Base-by-base conservation (phyloP, 306 rosid genomes). In the Vigna angularis region DNA sequence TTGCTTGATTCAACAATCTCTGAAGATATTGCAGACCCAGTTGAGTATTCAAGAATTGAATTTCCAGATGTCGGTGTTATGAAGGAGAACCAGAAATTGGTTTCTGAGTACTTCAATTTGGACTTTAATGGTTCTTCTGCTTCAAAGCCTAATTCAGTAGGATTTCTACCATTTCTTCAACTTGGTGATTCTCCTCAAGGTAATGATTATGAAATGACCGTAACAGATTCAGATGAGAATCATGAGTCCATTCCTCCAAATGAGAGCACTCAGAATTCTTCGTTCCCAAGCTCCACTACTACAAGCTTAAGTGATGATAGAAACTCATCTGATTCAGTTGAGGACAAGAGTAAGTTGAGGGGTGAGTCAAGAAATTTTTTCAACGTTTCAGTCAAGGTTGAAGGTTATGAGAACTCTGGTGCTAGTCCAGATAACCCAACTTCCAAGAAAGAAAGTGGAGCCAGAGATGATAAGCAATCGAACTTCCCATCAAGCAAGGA, bases 41-140 rank as follows among this genome's bases (percentile, higher is more conserved):
- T 84, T 66, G 97, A 94, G 88, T 92, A 87, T 80, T 86, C 95
- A 1, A 91, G 98, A 74, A 87, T 95, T 63, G 98, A 92, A 63
- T 95, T 95, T 83, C 97, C 97, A 7, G 97, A 95, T 57, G 79
- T 94, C 12, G 84, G 81, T 66, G 85, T 79, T 32, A 92, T 72
- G 28, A 88, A 76, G 51, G 91, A 88, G 86, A 93, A 88, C 30
- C 97, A 92, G 55, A 82, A 88, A 72, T 92, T 95, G 98, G 97
- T 89, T 38, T 83, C 92, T 2, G 89, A 95, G 88, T 95, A 90
- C 74, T 95, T 95, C 80, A 84, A 82, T 63, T 70, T 83, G 76
- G 80, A 83, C 20, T n/a, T 73, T 55, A 83, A 68, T 36, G 86
- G 61, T 38, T 12, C 77, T 82, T 75, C 73, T 65, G 70, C 74